phyloP scores from a whole-genome alignment of 345 rosid genomes.

The Arabidopsis thaliana region TAIR10.1 NC_003075.7:12664001-12664500 shows the following conservation, averaged over 20 bases:
- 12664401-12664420: constrained; percentile 82
- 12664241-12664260: constrained; percentile 95
- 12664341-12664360: constrained; percentile 7
- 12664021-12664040: constrained; percentile 70
- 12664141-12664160: constrained; percentile 94
- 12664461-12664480: constrained; percentile 2
- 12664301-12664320: not conserved
- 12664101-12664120: constrained; percentile 6
- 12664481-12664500: constrained; percentile 20
- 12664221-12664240: constrained; percentile 89
- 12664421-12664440: constrained; percentile 93
- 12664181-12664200: constrained; percentile 94
- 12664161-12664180: constrained; percentile 90
- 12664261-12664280: constrained; percentile 84
- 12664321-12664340: not conserved
- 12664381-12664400: constrained; percentile 60
- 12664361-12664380: constrained; percentile 73
- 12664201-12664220: constrained; percentile 90
- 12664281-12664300: constrained; percentile 69
- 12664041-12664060: not conserved
- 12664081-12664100: constrained; percentile 6
- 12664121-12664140: constrained; percentile 59
- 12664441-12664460: constrained; percentile 70
- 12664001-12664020: constrained; percentile 95
- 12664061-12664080: not conserved